Percentiles rank a stretch among this genome's conserved stretches.
Conservation (phyloP, 306 rosid species). For the Cyclanthera cordifolia region DNA sequence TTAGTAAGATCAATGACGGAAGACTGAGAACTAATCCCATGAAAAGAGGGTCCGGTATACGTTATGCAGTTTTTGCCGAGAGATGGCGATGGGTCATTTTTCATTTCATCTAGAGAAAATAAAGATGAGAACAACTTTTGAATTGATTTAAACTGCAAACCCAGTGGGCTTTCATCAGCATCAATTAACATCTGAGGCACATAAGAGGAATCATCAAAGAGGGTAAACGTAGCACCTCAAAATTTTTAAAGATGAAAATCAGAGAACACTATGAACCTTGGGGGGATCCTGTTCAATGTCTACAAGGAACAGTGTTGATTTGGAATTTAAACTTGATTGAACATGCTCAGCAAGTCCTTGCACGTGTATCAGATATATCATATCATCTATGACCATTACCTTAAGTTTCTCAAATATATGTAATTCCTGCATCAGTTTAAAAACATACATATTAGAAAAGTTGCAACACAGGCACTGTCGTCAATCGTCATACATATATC, state of each 20-base stretch:
- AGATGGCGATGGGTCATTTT: conserved; percentile 16
- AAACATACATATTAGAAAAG: background rate
- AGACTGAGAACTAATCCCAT: conserved; percentile 22
- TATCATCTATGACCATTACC: conserved; percentile 72
- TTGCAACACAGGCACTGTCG: background rate
- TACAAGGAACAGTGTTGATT: conserved; percentile 41
- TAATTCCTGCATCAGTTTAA: conserved; percentile 27
- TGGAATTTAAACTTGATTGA: conserved; percentile 37
- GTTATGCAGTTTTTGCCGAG: conserved; percentile 14
- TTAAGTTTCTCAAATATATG: conserved; percentile 42
- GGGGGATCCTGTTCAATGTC: conserved; percentile 73
- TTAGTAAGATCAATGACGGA: conserved; percentile 60
- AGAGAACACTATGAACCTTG: conserved; percentile 29
- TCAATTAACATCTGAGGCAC: conserved; percentile 43
- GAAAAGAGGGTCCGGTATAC: conserved; percentile 11
- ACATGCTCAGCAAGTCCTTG: conserved; percentile 37
- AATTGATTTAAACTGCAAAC: conserved; percentile 48
- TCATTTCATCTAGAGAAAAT: conserved; percentile 29
- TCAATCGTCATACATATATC: background rate
- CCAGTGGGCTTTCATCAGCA: conserved; percentile 39
- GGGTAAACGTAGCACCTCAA: conserved; percentile 4
- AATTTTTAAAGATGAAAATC: background rate
- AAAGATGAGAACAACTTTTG: conserved; percentile 45
- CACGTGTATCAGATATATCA: conserved; percentile 62
- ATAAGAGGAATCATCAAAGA: conserved; percentile 5